These are phyloP conservation scores for Cladosporium phlei DNA, from an alignment of 2,329 filamentous ascomycete species.

Conservation along the genomic window DNA sequence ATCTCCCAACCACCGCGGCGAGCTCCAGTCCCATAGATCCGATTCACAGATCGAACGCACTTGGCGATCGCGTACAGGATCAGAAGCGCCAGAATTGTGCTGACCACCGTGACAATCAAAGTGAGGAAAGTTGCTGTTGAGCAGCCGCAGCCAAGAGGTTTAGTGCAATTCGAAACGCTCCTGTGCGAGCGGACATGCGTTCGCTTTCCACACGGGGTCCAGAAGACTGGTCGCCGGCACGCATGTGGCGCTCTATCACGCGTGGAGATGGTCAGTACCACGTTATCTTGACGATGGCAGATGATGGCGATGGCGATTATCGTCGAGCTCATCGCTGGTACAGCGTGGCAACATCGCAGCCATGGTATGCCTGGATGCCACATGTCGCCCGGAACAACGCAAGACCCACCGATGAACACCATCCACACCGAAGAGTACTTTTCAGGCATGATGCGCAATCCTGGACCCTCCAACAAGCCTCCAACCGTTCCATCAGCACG, in stretches of 20 bases:
- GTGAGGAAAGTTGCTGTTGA: slow-evolving; percentile 44
- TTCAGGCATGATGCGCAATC: slow-evolving; percentile 5
- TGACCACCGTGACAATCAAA: slow-evolving; percentile 39
- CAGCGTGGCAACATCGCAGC: no score
- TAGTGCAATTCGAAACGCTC: slow-evolving; percentile 44
- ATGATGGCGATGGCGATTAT: no score
- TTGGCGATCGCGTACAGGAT: slow-evolving; percentile 31
- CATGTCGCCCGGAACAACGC: no score
- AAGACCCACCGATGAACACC: no score
- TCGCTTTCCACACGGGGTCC: slow-evolving; percentile 34
- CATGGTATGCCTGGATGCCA: no score
- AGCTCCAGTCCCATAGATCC: slow-evolving; percentile 23
- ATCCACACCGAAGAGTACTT: slow-evolving; percentile 7
- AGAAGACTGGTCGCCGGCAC: slow-evolving; percentile 39
- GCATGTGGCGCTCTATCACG: slow-evolving; percentile 34
- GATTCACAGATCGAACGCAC: slow-evolving; percentile 20
- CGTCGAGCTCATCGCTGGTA: no score
- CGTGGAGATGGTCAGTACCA: no score
- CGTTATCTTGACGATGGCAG: no score
- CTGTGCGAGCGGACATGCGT: slow-evolving; percentile 33
- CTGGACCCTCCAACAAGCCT: slow-evolving; percentile 6
- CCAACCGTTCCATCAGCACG: slow-evolving; percentile 10
- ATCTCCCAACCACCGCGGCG: slow-evolving; percentile 27
- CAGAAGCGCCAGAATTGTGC: slow-evolving; percentile 36
- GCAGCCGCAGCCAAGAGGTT: slow-evolving; percentile 41